These are phyloP conservation scores for Prunus persica DNA, from an alignment of 306 rosid species.

Conservation along the genomic window DNA sequence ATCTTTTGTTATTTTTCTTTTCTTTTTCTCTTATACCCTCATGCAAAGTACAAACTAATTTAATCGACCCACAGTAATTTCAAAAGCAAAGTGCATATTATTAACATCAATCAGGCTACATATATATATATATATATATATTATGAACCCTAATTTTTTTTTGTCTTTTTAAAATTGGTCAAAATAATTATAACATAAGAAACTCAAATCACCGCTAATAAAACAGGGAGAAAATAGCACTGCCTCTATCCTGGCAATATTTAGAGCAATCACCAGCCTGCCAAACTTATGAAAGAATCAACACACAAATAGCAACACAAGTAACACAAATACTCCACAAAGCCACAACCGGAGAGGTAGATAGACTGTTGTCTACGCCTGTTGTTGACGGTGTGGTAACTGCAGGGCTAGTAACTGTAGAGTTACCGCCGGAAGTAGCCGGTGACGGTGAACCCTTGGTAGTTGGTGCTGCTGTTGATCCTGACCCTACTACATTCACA, in stretches of 20 bases:
- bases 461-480: slow-evolving; percentile 26
- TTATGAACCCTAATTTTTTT: neutral
- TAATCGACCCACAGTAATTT: neutral
- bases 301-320: slow-evolving; percentile 26
- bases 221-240: slow-evolving; percentile 47
- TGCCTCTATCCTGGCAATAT: slow-evolving; percentile 77
- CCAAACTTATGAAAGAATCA: slow-evolving; percentile 22
- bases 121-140: slow-evolving; percentile 5
- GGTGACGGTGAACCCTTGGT: slow-evolving; percentile 16
- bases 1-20: neutral
- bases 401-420: slow-evolving; percentile 22
- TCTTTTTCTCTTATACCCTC: neutral
- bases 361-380: slow-evolving; percentile 24
- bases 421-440: slow-evolving; percentile 5
- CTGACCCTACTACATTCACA: slow-evolving; percentile 47
- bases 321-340: slow-evolving; percentile 12
- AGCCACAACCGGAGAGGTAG: slow-evolving; percentile 27
- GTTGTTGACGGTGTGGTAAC: slow-evolving; percentile 30
- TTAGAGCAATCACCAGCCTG: neutral
- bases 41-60: no score
- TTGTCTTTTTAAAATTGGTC: neutral
- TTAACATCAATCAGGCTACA: slow-evolving; percentile 6
- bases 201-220: neutral
- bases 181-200: neutral
- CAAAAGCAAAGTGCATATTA: neutral